Evolutionary conservation across 495 filamentous ascomycete genomes (phyloP), one percentile per base, ranked within the genome.

Genomic region (Neurospora sp.): DNA sequence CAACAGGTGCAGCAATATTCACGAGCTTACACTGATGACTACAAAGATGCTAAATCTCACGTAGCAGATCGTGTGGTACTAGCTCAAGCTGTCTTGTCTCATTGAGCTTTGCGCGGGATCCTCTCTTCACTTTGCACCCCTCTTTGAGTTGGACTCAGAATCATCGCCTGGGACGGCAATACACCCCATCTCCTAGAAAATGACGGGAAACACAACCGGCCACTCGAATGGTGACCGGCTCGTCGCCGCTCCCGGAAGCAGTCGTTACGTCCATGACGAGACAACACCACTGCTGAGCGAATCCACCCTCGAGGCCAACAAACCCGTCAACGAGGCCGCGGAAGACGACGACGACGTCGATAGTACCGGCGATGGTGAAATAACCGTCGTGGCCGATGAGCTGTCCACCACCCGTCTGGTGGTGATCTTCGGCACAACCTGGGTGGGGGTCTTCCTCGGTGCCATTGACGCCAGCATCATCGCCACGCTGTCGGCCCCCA

Each of bases 391-490:
- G 6, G 75, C 77, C 13, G 78, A 85, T 15, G 83, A 88, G 70
- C 75, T 86, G n/a, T 83, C 83, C 17, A 82, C 85, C 13, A 76
- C 81, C 34, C 78, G 84, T 73, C 81, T 89, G 5, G 77, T 82
- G 74, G 74, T 89, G 17, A 89, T 87, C 69, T 84, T 92, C 39
- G 81, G 80, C 15, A 85, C 84, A 7, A 83, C 91, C 40, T 94
- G 92, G 88, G 76, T 94, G 4, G 93, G 94, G 36, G 92, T 94
- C 5, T 96, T 97, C 78, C 87, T 97, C 2, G 91, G 92, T 43
- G 93, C 94, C 17, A 81, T 96, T 11, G 94, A 97, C 80, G 86
- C 88, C 5, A 95, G 92, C 17, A 91, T 97, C 74, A 91, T 97
- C 66, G 93, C 94, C 3, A 97, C 94, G 0, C 86, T 97, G 5